A percentile compares a stretch with the other conserved stretches of the same genome.
Evolutionary conservation across 495 filamentous ascomycete genomes (phyloP).

Genomic region (Penicillium macrosclerotiorum): DNA sequence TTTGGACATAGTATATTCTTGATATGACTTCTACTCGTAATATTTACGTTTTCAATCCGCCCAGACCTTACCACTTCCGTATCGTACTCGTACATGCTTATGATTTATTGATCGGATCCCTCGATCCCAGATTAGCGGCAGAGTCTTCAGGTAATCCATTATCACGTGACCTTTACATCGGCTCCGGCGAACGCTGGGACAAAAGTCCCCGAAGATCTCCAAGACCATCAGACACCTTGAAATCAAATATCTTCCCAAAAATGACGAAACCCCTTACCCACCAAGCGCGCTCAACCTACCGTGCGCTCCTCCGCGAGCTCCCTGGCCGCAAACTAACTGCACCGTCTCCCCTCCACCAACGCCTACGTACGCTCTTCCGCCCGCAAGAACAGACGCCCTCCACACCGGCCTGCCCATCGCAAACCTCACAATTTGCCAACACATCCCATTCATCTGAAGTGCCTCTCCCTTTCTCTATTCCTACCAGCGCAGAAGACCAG

Average conservation of each 20-base stretch:
- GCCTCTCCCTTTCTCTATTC: slow-evolving; percentile 15
- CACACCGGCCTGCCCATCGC: slow-evolving; percentile 13
- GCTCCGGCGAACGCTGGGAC: neutral
- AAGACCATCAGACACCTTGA: slow-evolving; percentile 6
- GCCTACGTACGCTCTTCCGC: slow-evolving; percentile 53
- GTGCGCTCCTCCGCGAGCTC: slow-evolving; percentile 85
- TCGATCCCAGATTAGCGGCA: too few relatives aligned
- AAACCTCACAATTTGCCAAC: slow-evolving; percentile 9
- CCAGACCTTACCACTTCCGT: too few relatives aligned
- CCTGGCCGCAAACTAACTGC: slow-evolving; percentile 61
- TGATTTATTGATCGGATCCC: too few relatives aligned
- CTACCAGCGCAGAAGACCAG: slow-evolving; percentile 11
- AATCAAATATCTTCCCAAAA: slow-evolving; percentile 4
- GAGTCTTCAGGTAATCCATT: too few relatives aligned
- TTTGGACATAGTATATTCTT: slow-evolving; percentile 10
- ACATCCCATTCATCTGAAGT: neutral
- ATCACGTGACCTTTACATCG: too few relatives aligned
- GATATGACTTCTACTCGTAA: neutral
- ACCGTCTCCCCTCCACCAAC: slow-evolving; percentile 58
- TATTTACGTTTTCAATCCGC: neutral
- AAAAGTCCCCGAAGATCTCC: neutral
- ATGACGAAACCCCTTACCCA: slow-evolving; percentile 27
- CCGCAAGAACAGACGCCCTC: slow-evolving; percentile 18
- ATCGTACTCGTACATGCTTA: too few relatives aligned
- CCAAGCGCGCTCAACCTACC: slow-evolving; percentile 77